Conservation (phyloP, 805 yeast species). For the Starmerella bombi region DNA sequence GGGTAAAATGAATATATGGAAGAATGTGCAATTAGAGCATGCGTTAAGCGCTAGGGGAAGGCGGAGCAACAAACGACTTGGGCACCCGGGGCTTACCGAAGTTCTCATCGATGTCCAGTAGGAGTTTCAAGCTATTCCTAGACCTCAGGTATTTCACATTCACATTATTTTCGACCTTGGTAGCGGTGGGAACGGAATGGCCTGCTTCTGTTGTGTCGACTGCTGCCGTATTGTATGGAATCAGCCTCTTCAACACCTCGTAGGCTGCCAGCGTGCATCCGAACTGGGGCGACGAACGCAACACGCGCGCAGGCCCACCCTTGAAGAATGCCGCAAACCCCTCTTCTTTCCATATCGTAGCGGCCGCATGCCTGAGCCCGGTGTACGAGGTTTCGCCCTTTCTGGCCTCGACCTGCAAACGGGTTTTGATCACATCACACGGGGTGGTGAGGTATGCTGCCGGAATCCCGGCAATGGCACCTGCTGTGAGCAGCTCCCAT, state of each 20-base stretch:
- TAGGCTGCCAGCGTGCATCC: slow-evolving; percentile 97
- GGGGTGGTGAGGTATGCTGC: slow-evolving; percentile 96
- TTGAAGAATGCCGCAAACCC: slow-evolving; percentile 79
- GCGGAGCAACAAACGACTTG: neutral
- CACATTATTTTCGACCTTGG: slow-evolving; percentile 18
- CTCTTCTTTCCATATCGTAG: slow-evolving; percentile 65
- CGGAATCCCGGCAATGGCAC: slow-evolving; percentile 96
- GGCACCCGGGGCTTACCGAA: slow-evolving; percentile 26
- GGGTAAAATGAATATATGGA: too few species aligned
- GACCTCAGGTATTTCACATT: slow-evolving; percentile 30
- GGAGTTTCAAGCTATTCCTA: slow-evolving; percentile 32
- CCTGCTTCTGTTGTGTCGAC: slow-evolving; percentile 32
- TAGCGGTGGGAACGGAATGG: slow-evolving; percentile 30
- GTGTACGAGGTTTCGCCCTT: slow-evolving; percentile 63
- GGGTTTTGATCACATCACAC: slow-evolving; percentile 89
- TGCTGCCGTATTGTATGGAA: slow-evolving; percentile 46
- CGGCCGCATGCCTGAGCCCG: slow-evolving; percentile 67
- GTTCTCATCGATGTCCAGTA: slow-evolving; percentile 34
- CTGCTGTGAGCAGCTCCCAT: slow-evolving; percentile 73
- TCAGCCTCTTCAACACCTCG: slow-evolving; percentile 67
- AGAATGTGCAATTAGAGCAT: too few species aligned
- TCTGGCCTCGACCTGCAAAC: slow-evolving; percentile 74
- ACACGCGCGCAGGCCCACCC: slow-evolving; percentile 90
- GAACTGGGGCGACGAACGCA: slow-evolving; percentile 93
- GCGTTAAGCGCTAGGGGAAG: too few species aligned